Evolutionary conservation across 225 moss, liverwort and hornwort species (phyloP).

Genomic region (Lunularia cruciata): DNA sequence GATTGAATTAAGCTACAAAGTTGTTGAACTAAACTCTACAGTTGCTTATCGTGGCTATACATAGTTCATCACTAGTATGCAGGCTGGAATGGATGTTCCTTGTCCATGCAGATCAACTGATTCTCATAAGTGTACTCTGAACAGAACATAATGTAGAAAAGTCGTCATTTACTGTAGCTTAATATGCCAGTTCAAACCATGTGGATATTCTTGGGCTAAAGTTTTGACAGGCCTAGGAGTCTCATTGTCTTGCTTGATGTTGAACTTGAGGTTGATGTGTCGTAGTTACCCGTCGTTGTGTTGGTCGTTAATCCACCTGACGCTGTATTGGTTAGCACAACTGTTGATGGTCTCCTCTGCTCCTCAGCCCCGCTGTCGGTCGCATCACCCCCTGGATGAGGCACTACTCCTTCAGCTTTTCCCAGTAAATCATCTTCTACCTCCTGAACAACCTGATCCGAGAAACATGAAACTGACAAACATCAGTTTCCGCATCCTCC

Average conservation of each 20-base stretch:
- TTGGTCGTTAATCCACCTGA: neutral
- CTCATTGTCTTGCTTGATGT: neutral
- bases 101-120: neutral
- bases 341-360: neutral
- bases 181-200: too few relatives aligned
- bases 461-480: neutral
- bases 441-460: slow-evolving; percentile 20
- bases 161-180: too few relatives aligned
- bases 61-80: too few relatives aligned
- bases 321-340: neutral
- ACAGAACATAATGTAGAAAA: too few relatives aligned
- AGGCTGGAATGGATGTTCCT: neutral
- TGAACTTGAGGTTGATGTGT: neutral
- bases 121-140: neutral
- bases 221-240: neutral
- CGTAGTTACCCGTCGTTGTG: neutral
- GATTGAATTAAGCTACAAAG: neutral
- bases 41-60: too few relatives aligned
- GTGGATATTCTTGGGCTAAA: too few relatives aligned
- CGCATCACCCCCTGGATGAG: neutral
- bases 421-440: slow-evolving; percentile 8
- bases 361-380: neutral
- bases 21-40: neutral
- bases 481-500: too few relatives aligned
- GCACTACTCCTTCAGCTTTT: slow-evolving; percentile 15